These are phyloP conservation scores for Ophiostoma ulmi DNA, from an alignment of 2,329 filamentous ascomycete species.

Conservation along the genomic window DNA sequence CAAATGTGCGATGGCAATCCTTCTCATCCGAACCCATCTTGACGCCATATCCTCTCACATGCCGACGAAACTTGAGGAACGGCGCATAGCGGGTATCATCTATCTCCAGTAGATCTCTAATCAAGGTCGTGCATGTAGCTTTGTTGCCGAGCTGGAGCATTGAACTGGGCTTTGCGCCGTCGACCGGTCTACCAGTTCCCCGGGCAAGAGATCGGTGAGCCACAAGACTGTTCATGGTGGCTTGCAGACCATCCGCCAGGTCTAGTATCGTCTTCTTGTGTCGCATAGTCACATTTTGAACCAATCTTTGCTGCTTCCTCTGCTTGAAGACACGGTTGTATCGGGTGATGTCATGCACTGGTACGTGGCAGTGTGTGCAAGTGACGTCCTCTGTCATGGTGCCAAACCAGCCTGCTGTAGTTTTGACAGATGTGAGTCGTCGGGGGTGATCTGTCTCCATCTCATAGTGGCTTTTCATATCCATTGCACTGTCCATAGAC, in stretches of 20 bases:
- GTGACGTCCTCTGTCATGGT: neutral
- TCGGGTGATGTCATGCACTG: conserved; percentile 45
- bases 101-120: too few relatives aligned
- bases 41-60: too few relatives aligned
- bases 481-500: conserved; percentile 58
- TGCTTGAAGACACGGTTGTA: conserved; percentile 59
- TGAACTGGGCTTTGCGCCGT: too few relatives aligned
- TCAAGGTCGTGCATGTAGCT: too few relatives aligned
- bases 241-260: neutral
- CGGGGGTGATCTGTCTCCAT: conserved; percentile 37
- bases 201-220: too few relatives aligned
- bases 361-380: conserved; percentile 54
- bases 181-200: too few relatives aligned
- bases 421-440: neutral
- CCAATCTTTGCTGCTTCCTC: conserved; percentile 56
- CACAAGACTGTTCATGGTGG: neutral
- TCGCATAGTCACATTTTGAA: conserved; percentile 37
- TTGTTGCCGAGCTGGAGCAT: neutral
- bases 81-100: too few relatives aligned
- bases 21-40: too few relatives aligned
- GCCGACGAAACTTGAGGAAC: too few relatives aligned
- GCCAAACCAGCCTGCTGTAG: conserved; percentile 2
- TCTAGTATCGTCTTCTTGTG: conserved; percentile 20
- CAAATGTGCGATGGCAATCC: too few relatives aligned
- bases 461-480: conserved; percentile 47